These are phyloP conservation scores for Pyrenopolyporus hunteri DNA, from an alignment of 495 filamentous ascomycete species.

Conservation along the genomic window DNA sequence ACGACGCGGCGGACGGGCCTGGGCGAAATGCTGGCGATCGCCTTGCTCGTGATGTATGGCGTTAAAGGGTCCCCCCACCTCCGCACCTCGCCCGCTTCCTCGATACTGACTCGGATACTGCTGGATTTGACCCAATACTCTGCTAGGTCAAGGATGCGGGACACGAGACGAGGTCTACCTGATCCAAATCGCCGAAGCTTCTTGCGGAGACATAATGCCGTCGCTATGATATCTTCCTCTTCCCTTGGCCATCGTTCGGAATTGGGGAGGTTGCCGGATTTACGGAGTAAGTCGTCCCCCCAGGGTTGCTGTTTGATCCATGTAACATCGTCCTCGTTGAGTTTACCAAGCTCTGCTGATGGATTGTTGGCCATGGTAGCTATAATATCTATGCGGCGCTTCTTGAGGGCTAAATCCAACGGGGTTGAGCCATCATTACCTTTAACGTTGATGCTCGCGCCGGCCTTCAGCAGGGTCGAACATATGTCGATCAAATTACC, in stretches of 20 bases:
- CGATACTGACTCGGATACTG: conserved; percentile 22
- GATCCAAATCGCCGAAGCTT: conserved; percentile 8
- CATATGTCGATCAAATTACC: conserved; percentile 17
- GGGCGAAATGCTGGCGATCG: conserved; percentile 5
- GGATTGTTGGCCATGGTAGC: conserved; percentile 2
- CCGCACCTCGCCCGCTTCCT: conserved; percentile 18
- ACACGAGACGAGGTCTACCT: conserved; percentile 1
- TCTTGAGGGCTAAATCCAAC: conserved; percentile 10
- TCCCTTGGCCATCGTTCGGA: conserved; percentile 17
- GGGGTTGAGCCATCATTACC: not conserved
- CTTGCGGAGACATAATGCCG: conserved; percentile 20
- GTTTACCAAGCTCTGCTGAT: not conserved
- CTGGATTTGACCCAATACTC: conserved; percentile 32
- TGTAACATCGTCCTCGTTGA: conserved; percentile 13
- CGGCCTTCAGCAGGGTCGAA: conserved; percentile 15
- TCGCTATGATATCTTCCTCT: conserved; percentile 18
- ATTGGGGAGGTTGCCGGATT: not conserved
- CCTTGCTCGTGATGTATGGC: conserved; percentile 26
- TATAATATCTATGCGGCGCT: conserved; percentile 8
- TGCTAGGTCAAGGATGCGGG: conserved; percentile 31
- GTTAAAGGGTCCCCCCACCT: conserved; percentile 27
- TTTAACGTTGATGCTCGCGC: conserved; percentile 15
- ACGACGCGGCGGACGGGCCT: conserved; percentile 26
- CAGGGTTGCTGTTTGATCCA: conserved; percentile 26
- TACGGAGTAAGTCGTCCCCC: conserved; percentile 8